Percentiles rank a stretch among this genome's conserved stretches.
phyloP scores from a whole-genome alignment of 2,329 filamentous ascomycete genomes.

The Penicillium aurantiogriseum region DNA sequence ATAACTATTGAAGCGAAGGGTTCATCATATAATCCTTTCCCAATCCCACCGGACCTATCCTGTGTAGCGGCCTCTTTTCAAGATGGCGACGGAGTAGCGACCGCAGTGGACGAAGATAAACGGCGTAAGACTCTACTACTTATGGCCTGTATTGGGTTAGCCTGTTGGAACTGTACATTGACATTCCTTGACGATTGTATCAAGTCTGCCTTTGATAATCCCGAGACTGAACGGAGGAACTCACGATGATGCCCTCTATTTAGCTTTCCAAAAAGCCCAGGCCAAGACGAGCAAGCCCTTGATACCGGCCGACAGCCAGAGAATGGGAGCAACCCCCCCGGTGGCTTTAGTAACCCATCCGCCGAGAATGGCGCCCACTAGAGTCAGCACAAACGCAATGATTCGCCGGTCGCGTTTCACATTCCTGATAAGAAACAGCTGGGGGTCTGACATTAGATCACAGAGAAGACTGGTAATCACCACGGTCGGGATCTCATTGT shows the following conservation, averaged over 20 bases:
- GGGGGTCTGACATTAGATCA: constrained; percentile 31
- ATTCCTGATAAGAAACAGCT: constrained; percentile 28
- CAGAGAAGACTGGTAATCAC: constrained; percentile 30
- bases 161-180: neutral
- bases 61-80: neutral
- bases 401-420: constrained; percentile 30
- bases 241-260: neutral
- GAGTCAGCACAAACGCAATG: constrained; percentile 27
- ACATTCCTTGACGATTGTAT: neutral
- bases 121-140: neutral
- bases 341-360: constrained; percentile 32
- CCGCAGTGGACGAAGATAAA: neutral
- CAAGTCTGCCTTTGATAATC: no score
- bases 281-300: constrained; percentile 21
- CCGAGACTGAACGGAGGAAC: neutral
- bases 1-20: neutral
- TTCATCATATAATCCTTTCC: neutral
- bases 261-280: constrained; percentile 25
- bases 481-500: constrained; percentile 35
- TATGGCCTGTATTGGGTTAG: no score
- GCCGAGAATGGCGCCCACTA: constrained; percentile 29
- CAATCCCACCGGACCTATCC: neutral
- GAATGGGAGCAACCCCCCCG: constrained; percentile 19
- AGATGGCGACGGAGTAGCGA: neutral
- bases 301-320: constrained; percentile 28